Conservation (phyloP, 2,329 filamentous ascomycete species). For the Colletotrichum phormii region DNA sequence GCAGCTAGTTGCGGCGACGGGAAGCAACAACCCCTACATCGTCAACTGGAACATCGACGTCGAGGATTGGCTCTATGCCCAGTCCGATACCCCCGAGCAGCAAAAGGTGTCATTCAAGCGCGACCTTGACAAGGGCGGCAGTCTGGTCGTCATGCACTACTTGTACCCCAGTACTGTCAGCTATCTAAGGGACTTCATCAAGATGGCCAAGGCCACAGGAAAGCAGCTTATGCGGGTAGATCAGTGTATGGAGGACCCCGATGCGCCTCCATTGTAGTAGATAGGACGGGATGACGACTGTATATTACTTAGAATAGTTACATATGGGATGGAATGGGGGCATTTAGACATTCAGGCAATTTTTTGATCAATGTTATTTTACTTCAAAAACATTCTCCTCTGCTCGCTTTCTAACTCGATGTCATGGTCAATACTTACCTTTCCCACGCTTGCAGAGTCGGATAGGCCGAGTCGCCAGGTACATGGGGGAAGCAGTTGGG, state of each 20-base stretch:
- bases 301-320: background rate
- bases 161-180: slow-evolving; percentile 73
- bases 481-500: accelerated
- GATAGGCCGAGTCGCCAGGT: too few species aligned
- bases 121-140: slow-evolving; percentile 71
- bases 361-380: background rate
- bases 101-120: slow-evolving; percentile 76
- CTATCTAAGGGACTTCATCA: slow-evolving; percentile 74
- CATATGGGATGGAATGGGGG: background rate
- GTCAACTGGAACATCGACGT: slow-evolving; percentile 78
- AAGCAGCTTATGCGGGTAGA: background rate
- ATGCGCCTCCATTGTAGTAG: slow-evolving; percentile 44
- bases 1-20: slow-evolving; percentile 65
- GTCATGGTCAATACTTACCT: too few species aligned
- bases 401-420: background rate
- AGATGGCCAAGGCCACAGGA: slow-evolving; percentile 63
- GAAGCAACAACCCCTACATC: slow-evolving; percentile 65
- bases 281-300: background rate
- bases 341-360: background rate
- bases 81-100: slow-evolving; percentile 70
- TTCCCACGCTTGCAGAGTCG: too few species aligned
- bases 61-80: slow-evolving; percentile 77
- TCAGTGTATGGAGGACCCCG: slow-evolving; percentile 41
- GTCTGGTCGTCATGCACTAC: slow-evolving; percentile 77
- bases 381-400: background rate